Evolutionary conservation across 164 flowering plant genomes (phyloP).

Genomic region (Liquidambar formosana): DNA sequence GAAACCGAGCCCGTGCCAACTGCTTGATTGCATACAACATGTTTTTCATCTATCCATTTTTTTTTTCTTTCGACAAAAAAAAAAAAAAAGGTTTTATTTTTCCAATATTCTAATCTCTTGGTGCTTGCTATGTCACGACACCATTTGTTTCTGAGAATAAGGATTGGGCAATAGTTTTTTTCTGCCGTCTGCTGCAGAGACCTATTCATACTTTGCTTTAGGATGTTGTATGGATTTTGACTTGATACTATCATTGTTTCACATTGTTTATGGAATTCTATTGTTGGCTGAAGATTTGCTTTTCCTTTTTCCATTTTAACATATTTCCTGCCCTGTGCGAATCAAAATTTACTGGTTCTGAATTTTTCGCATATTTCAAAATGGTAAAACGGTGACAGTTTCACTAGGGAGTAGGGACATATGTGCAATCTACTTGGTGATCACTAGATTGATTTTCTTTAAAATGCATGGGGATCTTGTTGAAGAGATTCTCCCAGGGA

Average conservation of each 20-base stretch:
- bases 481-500: no score
- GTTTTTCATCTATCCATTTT: not conserved
- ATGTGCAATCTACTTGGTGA: no score
- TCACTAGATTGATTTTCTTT: no score
- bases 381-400: no score
- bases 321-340: no score
- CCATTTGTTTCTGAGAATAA: constrained; percentile 28
- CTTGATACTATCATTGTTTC: constrained; percentile 6
- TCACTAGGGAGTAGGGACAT: no score
- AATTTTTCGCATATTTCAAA: no score
- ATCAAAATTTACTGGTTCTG: not conserved
- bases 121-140: constrained; percentile 11
- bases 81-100: not conserved
- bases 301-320: no score
- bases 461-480: no score
- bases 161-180: constrained; percentile 14
- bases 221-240: constrained; percentile 5
- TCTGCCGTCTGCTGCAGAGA: not conserved
- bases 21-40: constrained; percentile 23
- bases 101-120: constrained; percentile 8
- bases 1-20: constrained; percentile 36
- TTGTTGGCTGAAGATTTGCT: not conserved
- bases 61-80: constrained; percentile 1
- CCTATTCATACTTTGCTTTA: constrained; percentile 7
- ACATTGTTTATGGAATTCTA: constrained; percentile 5